Evolutionary conservation across 257 asterid species (phyloP), one percentile per base, ranked within the genome.

Genomic region (Cordia subcordata): DNA sequence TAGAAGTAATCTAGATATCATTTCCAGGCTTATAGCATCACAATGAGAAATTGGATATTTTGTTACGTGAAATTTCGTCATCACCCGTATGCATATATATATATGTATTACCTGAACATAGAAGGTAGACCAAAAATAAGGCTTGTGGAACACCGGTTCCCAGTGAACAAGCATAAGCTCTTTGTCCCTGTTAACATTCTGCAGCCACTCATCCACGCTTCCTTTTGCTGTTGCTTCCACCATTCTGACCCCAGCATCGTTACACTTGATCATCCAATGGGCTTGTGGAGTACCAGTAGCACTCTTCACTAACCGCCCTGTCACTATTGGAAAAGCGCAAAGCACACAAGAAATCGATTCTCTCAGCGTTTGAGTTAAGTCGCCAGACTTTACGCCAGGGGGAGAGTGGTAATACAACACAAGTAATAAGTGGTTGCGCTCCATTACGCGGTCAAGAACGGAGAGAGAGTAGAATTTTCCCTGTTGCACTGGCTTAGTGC

Each of bases 91-190:
- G 35, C 35, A 27, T 27, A 40, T 56, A 17, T 33, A n/a, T n/a
- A n/a, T n/a, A n/a, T n/a, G n/a, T n/a, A n/a, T 27, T 64, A 79
- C 94, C 86, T 81, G 86, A 65, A 82, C 78, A 72, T 79, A 77
- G 40, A 85, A 85, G 37, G 87, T 61, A 15, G 90, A 77, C 90
- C 90, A 82, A 53, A 65, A 85, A 57, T 82, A 85, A 0, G 84
- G 77, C 11, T 72, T 79, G 39, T 72, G 75, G 57, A 23, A 72
- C 81, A 82, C 80, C 32, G 80, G 85, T 70, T 82, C 94, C 94
- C 86, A 85, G 33, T 78, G 63, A 57, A 70, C 75, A 27, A 85
- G 75, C 69, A 71, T 59, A 19, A 82, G 78, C 73, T 82, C 94
- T 64, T 72, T 80, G n/a, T 80, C 87, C 55, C 87, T 73, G 61